phyloP scores from a whole-genome alignment of 176 grass and related monocot genomes.

The Hordeum marinum region DNA sequence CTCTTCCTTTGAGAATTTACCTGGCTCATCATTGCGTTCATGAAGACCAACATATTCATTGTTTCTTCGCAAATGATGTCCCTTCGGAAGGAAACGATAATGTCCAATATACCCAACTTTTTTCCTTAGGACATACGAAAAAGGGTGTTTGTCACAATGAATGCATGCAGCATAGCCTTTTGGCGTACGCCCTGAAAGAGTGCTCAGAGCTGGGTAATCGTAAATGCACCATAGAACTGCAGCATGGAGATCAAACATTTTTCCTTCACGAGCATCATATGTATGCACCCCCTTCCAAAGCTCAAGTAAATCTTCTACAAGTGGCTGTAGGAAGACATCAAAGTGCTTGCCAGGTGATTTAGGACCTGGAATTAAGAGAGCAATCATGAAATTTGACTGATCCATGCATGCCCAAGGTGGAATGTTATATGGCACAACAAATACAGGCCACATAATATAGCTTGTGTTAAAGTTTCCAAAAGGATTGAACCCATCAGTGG shows the following conservation, averaged over 20 bases:
- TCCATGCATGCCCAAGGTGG: too few relatives aligned
- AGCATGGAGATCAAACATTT: too few relatives aligned
- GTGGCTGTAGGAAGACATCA: background rate
- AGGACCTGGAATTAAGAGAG: background rate
- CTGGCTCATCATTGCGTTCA: background rate
- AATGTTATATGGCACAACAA: too few relatives aligned
- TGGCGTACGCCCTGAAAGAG: too few relatives aligned
- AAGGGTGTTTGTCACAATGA: background rate
- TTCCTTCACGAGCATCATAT: conserved; percentile 16
- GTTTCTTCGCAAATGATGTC: background rate
- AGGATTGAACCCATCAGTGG: background rate
- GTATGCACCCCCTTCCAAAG: background rate
- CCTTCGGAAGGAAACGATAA: background rate
- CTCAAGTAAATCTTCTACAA: background rate
- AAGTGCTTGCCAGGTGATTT: background rate
- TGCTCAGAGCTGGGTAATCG: too few relatives aligned
- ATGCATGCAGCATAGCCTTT: conserved; percentile 6
- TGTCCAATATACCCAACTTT: conserved; percentile 20
- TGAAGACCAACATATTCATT: background rate
- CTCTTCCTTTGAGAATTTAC: background rate
- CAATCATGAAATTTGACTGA: background rate
- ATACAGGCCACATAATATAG: background rate
- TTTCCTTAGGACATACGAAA: background rate
- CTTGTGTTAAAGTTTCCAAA: background rate
- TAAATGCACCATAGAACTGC: too few relatives aligned